Base-by-base conservation (phyloP, 78 protist species). In the Planoprotostelium fungivorum region DNA sequence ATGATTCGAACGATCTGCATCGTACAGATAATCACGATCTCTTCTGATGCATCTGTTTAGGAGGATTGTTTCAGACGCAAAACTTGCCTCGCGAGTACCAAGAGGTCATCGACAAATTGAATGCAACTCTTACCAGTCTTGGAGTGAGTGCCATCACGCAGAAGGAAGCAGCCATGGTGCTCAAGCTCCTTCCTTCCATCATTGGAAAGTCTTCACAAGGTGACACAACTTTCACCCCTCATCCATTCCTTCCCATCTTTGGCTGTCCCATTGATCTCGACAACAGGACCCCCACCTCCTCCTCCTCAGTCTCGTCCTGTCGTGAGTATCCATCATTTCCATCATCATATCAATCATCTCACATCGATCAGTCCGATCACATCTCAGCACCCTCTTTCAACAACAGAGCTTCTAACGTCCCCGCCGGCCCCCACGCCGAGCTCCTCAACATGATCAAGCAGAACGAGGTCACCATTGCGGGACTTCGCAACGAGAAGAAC, bases 131-230 rank as follows among this genome's bases (percentile, higher is more conserved):
- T 5, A 25, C 73, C 16, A 16, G 16, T 51, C 73, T 51, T 51
- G 73, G 73, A 25, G 73, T 51, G 73, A 16, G 73, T 51, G 73
- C 73, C 73, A 51, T 51, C 73, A 51, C 73, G 16, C 73, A 51
- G 73, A 51, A 51, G 73, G 73, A 51, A 51, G 73, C 73, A 51
- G 73, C 73, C 73, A 51, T 51, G 73, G 73, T 51, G 73, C 73
- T 51, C 73, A 51, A 51, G 16, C 73, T 51, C 16, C 73, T 51
- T 16, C 73, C 73, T 16, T 25, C 5, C 16, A 51, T 51, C 73
- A 51, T 51, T 51, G 73, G 73, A n/a, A n/a, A n/a, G n/a, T n/a
- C n/a, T n/a, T n/a, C n/a, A n/a, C n/a, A n/a, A n/a, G n/a, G n/a
- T 51, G 16, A 51, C 16, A 51, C 73, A 51, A 51, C 5, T 16